Evolutionary conservation across 2,329 filamentous ascomycete species (phyloP), one percentile per base, ranked within the genome.

Genomic region (Magnaporthales sp.): DNA sequence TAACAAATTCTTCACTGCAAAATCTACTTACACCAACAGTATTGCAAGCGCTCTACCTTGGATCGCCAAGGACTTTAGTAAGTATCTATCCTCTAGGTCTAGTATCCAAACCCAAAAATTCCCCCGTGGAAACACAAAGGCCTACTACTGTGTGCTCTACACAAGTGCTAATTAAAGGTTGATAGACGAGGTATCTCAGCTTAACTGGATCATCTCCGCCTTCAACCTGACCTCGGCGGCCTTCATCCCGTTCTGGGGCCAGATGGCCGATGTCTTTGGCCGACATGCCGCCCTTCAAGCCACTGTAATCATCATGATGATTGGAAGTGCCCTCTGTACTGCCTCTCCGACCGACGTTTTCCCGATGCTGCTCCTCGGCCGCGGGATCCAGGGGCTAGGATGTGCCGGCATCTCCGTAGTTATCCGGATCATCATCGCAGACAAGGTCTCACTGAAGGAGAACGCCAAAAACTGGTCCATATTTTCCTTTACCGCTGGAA

Each of bases 201-300:
- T 89, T 1, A 89, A 88, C 71, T 90, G 87, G 87, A 88, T 91
- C 71, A 84, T 90, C 19, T 88, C 88, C 0, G 80, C 86, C 11
- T 91, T 90, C 75, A 90, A 87, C 64, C 78, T 91, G 13, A 88
- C 87, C 0, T 85, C 86, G 0, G 87, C 88, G 1, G 83, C 87
- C 1, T 90, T 90, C 70, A 86, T 90, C 10, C 87, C 88, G 4
- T 83, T 84, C 64, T 89, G 86, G 76, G 86, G 84, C 1, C 87
- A 89, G 70, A 79, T 88, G 62, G 83, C 86, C 10, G 86, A 90
- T 69, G 81, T 90, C 29, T 89, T 87, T 70, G 88, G 88, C n/a
- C 81, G 88, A 1, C 84, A 89, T 72, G 77, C 77, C 6, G 78
- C 84, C 4, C 77, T 91, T 4, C 86, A 89, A 64, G 77, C 81